phyloP scores from a whole-genome alignment of 495 filamentous ascomycete genomes.

The Parachaetomium inaequale region DNA sequence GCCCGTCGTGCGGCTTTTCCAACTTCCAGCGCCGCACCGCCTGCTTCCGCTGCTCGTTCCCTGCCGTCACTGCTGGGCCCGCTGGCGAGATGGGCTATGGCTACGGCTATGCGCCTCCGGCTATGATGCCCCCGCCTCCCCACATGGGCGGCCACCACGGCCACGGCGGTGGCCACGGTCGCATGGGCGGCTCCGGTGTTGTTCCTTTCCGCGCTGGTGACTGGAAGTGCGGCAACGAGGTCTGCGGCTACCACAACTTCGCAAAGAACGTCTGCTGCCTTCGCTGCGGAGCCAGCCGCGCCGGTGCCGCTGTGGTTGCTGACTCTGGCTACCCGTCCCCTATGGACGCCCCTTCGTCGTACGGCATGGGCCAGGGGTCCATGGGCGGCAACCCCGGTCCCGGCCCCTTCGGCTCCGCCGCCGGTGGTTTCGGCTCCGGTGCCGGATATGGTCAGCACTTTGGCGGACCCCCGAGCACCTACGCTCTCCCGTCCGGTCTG shows the following conservation, averaged over 20 bases:
- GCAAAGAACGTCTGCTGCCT: constrained; percentile 98
- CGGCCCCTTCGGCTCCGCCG: constrained; percentile 69
- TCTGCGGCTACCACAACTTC: constrained; percentile 99
- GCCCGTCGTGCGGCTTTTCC: constrained; percentile 86
- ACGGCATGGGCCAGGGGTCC: constrained; percentile 70
- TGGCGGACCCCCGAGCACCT: constrained; percentile 82
- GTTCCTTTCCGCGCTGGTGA: constrained; percentile 97
- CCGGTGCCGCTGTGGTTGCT: constrained; percentile 86
- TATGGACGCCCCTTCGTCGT: constrained; percentile 79
- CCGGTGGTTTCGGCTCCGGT: constrained; percentile 66
- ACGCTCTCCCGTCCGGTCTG: constrained; percentile 85
- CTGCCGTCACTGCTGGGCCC: constrained; percentile 76
- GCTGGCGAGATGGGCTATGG: constrained; percentile 70
- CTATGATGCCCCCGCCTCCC: constrained; percentile 73
- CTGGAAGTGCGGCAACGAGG: constrained; percentile 97
- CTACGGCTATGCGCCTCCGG: constrained; percentile 66
- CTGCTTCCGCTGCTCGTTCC: constrained; percentile 98
- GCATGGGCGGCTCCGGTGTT: constrained; percentile 76
- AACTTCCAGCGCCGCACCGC: constrained; percentile 98
- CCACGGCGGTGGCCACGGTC: constrained; percentile 68
- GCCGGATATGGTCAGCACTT: constrained; percentile 83
- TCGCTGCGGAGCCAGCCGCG: constrained; percentile 90
- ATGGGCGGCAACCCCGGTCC: constrained; percentile 83
- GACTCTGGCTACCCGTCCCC: constrained; percentile 89
- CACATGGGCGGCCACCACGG: constrained; percentile 80